These are phyloP conservation scores for Echeveria elegans DNA, from an alignment of 164 flowering plant genomes.

Conservation along the genomic window DNA sequence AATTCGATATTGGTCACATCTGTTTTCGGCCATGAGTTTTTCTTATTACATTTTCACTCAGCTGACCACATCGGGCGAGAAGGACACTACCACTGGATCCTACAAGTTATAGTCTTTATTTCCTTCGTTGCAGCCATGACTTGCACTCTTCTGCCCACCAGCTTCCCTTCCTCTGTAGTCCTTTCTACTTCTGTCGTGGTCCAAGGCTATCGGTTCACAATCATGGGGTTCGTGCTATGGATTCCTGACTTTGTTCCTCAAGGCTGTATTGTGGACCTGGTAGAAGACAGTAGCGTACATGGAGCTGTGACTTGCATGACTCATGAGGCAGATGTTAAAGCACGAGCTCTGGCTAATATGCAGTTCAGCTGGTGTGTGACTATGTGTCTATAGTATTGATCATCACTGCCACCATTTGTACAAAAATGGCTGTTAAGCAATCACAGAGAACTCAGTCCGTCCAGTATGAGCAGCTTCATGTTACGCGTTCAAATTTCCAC, in stretches of 20 bases:
- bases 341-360: constrained; percentile 57
- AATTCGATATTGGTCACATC: constrained; percentile 41
- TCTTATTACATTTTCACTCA: constrained; percentile 65
- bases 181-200: constrained; percentile 50
- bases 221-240: constrained; percentile 71
- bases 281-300: constrained; percentile 15
- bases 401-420: constrained; percentile 26
- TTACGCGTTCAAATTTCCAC: constrained; percentile 18
- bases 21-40: constrained; percentile 63
- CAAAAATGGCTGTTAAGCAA: constrained; percentile 25
- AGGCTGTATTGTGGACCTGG: constrained; percentile 34
- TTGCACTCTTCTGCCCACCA: constrained; percentile 25
- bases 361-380: constrained; percentile 85
- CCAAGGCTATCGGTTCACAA: constrained; percentile 73
- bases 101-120: constrained; percentile 54
- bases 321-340: constrained; percentile 42
- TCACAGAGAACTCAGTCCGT: constrained; percentile 13
- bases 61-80: constrained; percentile 70
- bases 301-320: constrained; percentile 48
- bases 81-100: constrained; percentile 83
- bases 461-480: constrained; percentile 42
- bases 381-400: constrained; percentile 48
- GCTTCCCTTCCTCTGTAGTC: constrained; percentile 43
- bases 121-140: constrained; percentile 38
- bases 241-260: constrained; percentile 41